Evolutionary conservation across 208 protist genomes (phyloP), one percentile per base, ranked within the genome.

Genomic region (Trypanosoma lewisi): DNA sequence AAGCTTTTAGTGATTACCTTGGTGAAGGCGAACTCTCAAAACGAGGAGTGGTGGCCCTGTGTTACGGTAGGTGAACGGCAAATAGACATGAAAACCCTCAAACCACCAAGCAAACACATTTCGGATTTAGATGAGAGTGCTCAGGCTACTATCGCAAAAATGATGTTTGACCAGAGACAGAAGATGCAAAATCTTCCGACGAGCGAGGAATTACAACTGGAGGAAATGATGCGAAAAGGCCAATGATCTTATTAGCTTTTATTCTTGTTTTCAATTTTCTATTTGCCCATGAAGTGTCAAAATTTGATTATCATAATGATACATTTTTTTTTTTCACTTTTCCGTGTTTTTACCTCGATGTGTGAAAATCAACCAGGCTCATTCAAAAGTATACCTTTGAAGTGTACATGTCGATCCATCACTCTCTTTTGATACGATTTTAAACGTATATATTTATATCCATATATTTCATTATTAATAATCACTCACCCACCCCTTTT

Each of bases 101-200:
- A 79, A 34, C 90, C 90, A 48, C 90, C 90, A 30, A 78, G 71
- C 19, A 81, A 87, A 28, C 75, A 83, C 28, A 62, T 96, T 34
- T 80, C 75, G 9, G 83, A 92, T 8, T 67, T 96, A 1, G 90
- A 96, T 59, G 87, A 80, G 2, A 83, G 85, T 25, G 83, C 87
- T 30, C 90, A 91, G 55, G 85, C 90, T 2, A 87, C 73, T n/a
- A 81, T 96, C 11, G 82, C 86, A 17, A 85, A 89, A 50, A 97
- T 96, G 94, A 97, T 97, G 89, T 85, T 85, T 73, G 95, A 96
- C 48, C 92, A 96, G 48, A 76, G 76, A 19, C 82, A 94, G 62
- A 91, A 93, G 58, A 63, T 67, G 62, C 72, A 75, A 69, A 81
- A 75, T 33, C 54, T 80, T 33, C 78, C 79, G 23, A 81, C 81